Evolutionary conservation across 768 basidiomycete genomes (phyloP), one percentile per base, ranked within the genome.

Genomic region (Holtermannia corniformis): DNA sequence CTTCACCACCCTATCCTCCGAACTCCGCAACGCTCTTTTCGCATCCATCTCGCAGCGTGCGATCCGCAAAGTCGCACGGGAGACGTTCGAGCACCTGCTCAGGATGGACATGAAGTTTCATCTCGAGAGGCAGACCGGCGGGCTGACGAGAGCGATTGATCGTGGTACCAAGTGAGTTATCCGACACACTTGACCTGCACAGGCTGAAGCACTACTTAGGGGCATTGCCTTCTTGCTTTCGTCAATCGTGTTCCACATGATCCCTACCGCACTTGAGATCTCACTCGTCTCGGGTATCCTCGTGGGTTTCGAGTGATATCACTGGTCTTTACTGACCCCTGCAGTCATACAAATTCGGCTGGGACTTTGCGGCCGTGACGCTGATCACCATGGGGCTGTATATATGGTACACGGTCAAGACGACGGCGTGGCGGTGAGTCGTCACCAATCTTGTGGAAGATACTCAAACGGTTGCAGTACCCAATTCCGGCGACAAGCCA

Each of bases 271-370:
- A 0, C 74, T 99, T 48, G 95, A 97, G 70, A 95, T 97, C 58
- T 80, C 84, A 2, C 83, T 99, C 78, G 95, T 99, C 41, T 97
- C 92, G 75, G 93, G 92, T 47, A 99, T 99, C 56, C 73, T 99
- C 73, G 92, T 91, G 62, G 21, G 85, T 71, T 37, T 26, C n/a
- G 24, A 54, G 37, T 24, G 1, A 27, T 7, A 22, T 7, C 10
- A 16, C 16, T 27, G 14, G 11, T 11, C 2, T 7, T 11, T 49
- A 26, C 48, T 25, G 14, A 52, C 42, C 4, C 23, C 10, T 20
- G 32, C 52, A 95, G 91, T 92, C 89, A 1, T 97, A 87, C 65
- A 93, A 96, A 68, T 99, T 95, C 64, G 95, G 95, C 7, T 90
- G 86, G 85, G 85, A 95, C 68, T 99, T 92, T 72, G 93, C 95